Percentiles rank a stretch among this genome's conserved stretches.
Evolutionary conservation across 768 basidiomycete species (phyloP).

Genomic region (Fomitopsis pulvina): DNA sequence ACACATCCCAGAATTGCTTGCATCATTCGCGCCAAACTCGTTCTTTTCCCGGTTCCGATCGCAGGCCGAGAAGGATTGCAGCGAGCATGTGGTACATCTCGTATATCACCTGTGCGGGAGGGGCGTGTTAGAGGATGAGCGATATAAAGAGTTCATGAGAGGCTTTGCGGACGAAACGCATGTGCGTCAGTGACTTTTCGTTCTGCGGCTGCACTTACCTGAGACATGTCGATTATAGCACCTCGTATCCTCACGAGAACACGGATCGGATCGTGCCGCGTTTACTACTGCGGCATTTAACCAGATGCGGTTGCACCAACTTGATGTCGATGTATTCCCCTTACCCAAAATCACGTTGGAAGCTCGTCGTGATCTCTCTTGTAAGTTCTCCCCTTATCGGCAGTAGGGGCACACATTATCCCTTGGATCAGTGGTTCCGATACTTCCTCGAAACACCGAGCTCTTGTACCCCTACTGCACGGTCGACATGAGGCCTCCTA

Average conservation of each 20-base stretch:
- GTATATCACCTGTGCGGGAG: constrained; percentile 71
- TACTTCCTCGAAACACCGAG: constrained; percentile 41
- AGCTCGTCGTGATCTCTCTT: constrained; percentile 31
- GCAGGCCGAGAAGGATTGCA: constrained; percentile 29
- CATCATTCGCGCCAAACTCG: constrained; percentile 38
- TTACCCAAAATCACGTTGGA: constrained; percentile 47
- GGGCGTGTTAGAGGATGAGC: constrained; percentile 59
- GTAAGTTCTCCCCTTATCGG: constrained; percentile 7
- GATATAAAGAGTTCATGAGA: constrained; percentile 69
- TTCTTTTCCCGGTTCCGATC: constrained; percentile 47
- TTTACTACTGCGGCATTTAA: constrained; percentile 70
- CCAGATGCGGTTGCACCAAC: constrained; percentile 62
- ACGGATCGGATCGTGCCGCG: constrained; percentile 57
- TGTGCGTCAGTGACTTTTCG: constrained; percentile 34
- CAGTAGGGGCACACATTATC: neutral
- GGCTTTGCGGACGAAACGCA: constrained; percentile 53
- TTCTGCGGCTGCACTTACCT: constrained; percentile 1
- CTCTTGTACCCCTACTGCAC: constrained; percentile 36
- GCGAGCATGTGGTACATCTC: constrained; percentile 41
- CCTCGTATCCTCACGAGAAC: constrained; percentile 58
- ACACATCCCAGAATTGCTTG: constrained; percentile 47
- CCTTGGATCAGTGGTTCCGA: constrained; percentile 23
- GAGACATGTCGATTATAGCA: too few species aligned
- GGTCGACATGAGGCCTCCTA: constrained; percentile 41
- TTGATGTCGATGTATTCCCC: constrained; percentile 71